A percentile compares a stretch with the other conserved stretches of the same genome.
These are phyloP conservation scores for Trametes cingulata DNA, from an alignment of 768 basidiomycete genomes.

Conservation along the genomic window DNA sequence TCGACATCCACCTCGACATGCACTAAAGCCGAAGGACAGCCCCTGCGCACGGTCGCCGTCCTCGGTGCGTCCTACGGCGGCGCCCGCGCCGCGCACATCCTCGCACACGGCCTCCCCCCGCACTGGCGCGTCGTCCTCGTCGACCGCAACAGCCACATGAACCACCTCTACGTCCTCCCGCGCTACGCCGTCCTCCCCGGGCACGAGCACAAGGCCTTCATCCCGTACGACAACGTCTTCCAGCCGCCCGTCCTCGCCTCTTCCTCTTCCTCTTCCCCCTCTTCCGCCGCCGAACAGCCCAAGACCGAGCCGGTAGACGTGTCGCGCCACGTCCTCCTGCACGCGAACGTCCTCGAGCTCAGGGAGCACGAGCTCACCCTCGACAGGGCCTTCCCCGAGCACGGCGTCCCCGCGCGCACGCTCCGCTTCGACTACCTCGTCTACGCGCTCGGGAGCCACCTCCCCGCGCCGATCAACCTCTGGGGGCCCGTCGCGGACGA, in stretches of 20 bases:
- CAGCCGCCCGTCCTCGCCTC: constrained; percentile 7
- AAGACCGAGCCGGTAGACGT: not conserved
- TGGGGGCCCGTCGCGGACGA: constrained; percentile 41
- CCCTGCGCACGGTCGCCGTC: constrained; percentile 48
- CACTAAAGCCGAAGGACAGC: no score
- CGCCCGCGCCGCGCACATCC: constrained; percentile 47
- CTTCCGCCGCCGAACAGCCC: no score
- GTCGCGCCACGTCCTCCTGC: constrained; percentile 37
- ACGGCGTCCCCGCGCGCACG: constrained; percentile 36
- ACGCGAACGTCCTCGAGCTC: constrained; percentile 48
- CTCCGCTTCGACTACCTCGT: constrained; percentile 58
- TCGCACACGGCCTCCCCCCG: constrained; percentile 49
- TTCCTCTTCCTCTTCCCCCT: no score
- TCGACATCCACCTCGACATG: no score
- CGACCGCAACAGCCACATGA: constrained; percentile 58
- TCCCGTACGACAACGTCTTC: constrained; percentile 57
- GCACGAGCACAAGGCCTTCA: constrained; percentile 69
- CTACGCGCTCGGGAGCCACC: constrained; percentile 60
- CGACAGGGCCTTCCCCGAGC: constrained; percentile 49
- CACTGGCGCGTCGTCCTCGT: constrained; percentile 58
- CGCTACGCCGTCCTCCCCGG: constrained; percentile 57
- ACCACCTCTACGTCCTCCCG: constrained; percentile 53
- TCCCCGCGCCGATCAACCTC: constrained; percentile 55
- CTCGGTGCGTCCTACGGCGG: constrained; percentile 61
- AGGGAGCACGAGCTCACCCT: constrained; percentile 43